Conservation (phyloP, 2,329 filamentous ascomycete species). For the Exserohilum turcica region DNA sequence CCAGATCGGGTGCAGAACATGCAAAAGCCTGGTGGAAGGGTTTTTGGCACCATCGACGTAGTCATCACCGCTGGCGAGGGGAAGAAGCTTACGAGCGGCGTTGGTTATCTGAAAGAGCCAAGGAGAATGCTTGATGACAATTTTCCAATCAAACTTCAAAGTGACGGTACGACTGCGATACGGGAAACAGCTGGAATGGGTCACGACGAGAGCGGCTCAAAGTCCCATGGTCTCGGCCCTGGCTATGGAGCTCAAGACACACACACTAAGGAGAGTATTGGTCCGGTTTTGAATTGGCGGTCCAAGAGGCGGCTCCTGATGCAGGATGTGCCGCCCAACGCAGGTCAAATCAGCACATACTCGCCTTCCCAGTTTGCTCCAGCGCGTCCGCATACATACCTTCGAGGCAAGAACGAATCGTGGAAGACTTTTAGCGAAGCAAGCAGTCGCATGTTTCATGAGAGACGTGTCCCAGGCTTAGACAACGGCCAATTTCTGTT, state of each 20-base stretch:
- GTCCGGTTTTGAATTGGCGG: constrained; percentile 3
- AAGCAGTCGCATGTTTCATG: not conserved
- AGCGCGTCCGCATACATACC: not conserved
- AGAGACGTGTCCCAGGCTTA: not conserved
- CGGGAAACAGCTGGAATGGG: not conserved
- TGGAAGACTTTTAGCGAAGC: not conserved
- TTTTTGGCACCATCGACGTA: constrained; percentile 49
- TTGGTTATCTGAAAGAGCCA: constrained; percentile 31
- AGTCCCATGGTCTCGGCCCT: not conserved
- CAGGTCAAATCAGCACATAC: not conserved
- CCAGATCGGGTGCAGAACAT: constrained; percentile 41
- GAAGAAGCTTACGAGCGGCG: constrained; percentile 29
- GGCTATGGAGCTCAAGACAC: not conserved
- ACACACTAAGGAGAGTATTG: constrained; percentile 15
- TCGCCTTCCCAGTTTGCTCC: not conserved
- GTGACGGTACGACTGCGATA: not conserved
- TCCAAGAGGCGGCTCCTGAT: constrained; percentile 11
- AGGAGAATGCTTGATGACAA: constrained; percentile 29
- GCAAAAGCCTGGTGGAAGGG: constrained; percentile 36
- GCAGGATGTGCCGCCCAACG: not conserved
- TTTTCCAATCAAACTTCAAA: constrained; percentile 11
- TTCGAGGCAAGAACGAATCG: not conserved
- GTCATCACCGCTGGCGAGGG: constrained; percentile 40
- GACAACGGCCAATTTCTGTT: constrained; percentile 1
- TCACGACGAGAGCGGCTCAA: not conserved